Percentiles rank a stretch among this genome's conserved stretches.
These are phyloP conservation scores for Solanum aculeatissimum DNA, from an alignment of 305 asterid species.

Conservation along the genomic window DNA sequence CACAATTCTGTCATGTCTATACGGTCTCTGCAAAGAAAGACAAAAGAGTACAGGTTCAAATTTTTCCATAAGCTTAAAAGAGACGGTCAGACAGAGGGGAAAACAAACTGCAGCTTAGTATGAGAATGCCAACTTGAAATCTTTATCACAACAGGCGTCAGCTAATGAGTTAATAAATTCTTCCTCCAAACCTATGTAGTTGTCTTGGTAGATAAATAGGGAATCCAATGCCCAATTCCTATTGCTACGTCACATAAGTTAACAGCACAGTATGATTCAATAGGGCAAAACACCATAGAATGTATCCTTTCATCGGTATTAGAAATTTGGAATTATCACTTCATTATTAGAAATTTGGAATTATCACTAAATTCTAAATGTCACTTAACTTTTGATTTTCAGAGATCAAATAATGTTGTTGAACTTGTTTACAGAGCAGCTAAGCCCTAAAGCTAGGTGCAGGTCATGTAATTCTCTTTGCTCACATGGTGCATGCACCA, in stretches of 20 bases:
- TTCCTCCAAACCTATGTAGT: not conserved
- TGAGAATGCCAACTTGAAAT: not conserved
- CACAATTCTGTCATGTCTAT: conserved; percentile 37
- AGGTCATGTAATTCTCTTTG: not conserved
- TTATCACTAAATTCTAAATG: not conserved
- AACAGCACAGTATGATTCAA: not conserved
- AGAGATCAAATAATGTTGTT: not conserved
- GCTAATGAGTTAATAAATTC: not conserved
- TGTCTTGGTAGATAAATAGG: not conserved
- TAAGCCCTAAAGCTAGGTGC: not conserved
- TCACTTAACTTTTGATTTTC: not conserved
- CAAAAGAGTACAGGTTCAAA: not conserved
- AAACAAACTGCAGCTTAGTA: not conserved
- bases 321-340: not conserved
- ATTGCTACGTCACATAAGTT: not conserved
- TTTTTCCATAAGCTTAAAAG: not conserved
- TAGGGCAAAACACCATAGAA: not conserved
- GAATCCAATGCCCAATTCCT: not conserved
- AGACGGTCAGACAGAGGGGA: not conserved
- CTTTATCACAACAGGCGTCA: not conserved
- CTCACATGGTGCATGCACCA: not conserved
- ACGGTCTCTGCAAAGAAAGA: conserved; percentile 38
- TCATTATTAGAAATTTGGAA: not conserved
- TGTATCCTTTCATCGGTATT: not conserved
- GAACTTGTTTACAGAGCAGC: not conserved